Evolutionary conservation across 495 filamentous ascomycete genomes (phyloP).

Genomic region (Amphirosellinia nigrospora): DNA sequence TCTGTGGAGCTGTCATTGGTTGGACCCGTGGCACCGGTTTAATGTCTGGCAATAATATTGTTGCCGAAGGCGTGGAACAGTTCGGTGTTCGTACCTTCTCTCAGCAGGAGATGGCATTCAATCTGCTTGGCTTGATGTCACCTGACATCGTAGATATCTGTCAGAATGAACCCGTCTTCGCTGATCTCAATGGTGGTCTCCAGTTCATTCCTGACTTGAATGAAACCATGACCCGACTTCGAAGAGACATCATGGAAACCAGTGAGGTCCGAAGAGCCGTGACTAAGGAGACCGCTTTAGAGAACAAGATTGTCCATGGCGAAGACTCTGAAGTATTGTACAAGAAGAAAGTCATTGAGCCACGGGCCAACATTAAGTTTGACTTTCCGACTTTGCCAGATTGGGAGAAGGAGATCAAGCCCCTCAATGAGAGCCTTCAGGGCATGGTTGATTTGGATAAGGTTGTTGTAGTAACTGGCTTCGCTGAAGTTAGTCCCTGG

Average conservation of each 20-base stretch:
- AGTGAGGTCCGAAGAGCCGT: slow-evolving; percentile 93
- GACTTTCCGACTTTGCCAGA: slow-evolving; percentile 88
- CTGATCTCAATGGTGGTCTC: slow-evolving; percentile 95
- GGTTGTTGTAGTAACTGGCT: slow-evolving; percentile 96
- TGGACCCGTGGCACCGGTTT: slow-evolving; percentile 98
- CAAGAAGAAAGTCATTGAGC: slow-evolving; percentile 89
- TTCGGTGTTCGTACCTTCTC: slow-evolving; percentile 98
- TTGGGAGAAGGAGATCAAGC: slow-evolving; percentile 89
- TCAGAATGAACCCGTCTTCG: slow-evolving; percentile 93
- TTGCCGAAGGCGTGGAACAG: slow-evolving; percentile 94
- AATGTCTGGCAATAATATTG: slow-evolving; percentile 98
- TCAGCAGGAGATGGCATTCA: slow-evolving; percentile 99
- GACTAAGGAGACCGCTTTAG: slow-evolving; percentile 92
- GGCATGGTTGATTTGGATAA: slow-evolving; percentile 99
- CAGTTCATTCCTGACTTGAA: slow-evolving; percentile 99
- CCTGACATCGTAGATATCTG: slow-evolving; percentile 93
- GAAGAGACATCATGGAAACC: slow-evolving; percentile 90
- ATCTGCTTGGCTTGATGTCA: slow-evolving; percentile 94
- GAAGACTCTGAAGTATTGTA: slow-evolving; percentile 91
- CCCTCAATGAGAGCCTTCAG: slow-evolving; percentile 83
- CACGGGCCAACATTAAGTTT: slow-evolving; percentile 96
- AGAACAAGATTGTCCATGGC: slow-evolving; percentile 97
- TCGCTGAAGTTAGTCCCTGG: slow-evolving; percentile 96
- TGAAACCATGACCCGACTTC: slow-evolving; percentile 84
- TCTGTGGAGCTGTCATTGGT: slow-evolving; percentile 97